Percentiles rank a stretch among this genome's conserved stretches.
These are phyloP conservation scores for Amphibolis antarctica DNA, from an alignment of 106 monocot genomes.

Conservation along the genomic window DNA sequence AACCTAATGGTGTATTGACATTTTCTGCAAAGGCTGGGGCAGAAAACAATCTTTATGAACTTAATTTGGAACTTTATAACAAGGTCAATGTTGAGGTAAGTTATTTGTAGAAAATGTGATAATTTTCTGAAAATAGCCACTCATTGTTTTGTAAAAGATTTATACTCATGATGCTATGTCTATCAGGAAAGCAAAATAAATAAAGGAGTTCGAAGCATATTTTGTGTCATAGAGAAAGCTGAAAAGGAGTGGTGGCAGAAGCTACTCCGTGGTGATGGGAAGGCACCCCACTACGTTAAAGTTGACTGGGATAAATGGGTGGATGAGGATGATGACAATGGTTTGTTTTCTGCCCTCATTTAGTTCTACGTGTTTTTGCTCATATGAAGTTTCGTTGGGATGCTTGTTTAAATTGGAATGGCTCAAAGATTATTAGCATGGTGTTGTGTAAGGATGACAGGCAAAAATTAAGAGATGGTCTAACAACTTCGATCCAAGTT, in stretches of 20 bases:
- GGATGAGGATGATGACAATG: constrained; percentile 67
- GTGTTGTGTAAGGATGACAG: too few species aligned
- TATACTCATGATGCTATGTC: background rate
- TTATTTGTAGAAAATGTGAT: background rate
- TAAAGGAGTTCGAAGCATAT: constrained; percentile 57
- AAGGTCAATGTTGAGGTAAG: constrained; percentile 5
- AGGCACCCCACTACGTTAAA: constrained; percentile 75
- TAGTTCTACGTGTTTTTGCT: background rate
- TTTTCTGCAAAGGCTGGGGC: constrained; percentile 57
- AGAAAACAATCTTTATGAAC: constrained; percentile 29
- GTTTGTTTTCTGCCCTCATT: constrained; percentile 1
- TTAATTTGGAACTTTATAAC: constrained; percentile 3
- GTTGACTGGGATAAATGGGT: constrained; percentile 96
- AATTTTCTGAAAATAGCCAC: background rate
- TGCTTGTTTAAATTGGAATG: too few species aligned
- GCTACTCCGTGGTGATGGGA: constrained; percentile 54
- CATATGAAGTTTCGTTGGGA: too few species aligned
- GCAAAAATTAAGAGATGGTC: too few species aligned
- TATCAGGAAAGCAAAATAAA: constrained; percentile 78
- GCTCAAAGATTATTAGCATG: too few species aligned
- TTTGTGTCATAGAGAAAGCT: constrained; percentile 60
- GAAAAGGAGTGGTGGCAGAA: constrained; percentile 83
- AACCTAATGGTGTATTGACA: constrained; percentile 56
- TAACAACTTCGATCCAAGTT: too few species aligned
- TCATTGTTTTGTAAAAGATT: background rate